phyloP scores from a whole-genome alignment of 306 rosid genomes.

The Mucuna pruriens region DNA sequence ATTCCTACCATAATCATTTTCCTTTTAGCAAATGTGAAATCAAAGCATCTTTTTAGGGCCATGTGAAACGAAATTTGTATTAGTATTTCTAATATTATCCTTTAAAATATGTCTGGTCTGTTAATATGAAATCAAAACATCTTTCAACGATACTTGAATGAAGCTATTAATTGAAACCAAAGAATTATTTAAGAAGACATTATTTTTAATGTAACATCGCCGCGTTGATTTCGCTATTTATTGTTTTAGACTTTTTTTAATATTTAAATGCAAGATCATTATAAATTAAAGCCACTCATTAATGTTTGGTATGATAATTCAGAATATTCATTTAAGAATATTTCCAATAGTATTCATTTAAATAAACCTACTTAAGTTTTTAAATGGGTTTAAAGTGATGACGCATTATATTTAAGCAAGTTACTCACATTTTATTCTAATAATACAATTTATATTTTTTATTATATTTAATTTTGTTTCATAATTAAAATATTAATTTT shows the following conservation, averaged over 20 bases:
- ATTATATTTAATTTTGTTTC: no score
- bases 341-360: background rate
- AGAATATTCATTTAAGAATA: background rate
- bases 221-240: background rate
- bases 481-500: no score
- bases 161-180: background rate
- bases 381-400: no score
- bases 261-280: background rate
- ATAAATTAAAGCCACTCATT: background rate
- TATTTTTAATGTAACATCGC: no score
- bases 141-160: background rate
- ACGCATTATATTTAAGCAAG: no score
- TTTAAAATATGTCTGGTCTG: background rate
- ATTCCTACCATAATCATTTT: background rate
- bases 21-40: background rate
- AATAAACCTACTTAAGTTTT: no score
- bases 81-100: background rate
- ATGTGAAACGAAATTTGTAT: background rate
- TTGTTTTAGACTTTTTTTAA: background rate
- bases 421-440: no score
- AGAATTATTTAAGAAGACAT: background rate
- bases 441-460: no score
- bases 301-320: background rate
- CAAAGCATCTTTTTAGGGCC: background rate
- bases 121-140: background rate